These are phyloP conservation scores for Schrenkiella parvula DNA, from an alignment of 345 rosid species.

Conservation along the genomic window DNA sequence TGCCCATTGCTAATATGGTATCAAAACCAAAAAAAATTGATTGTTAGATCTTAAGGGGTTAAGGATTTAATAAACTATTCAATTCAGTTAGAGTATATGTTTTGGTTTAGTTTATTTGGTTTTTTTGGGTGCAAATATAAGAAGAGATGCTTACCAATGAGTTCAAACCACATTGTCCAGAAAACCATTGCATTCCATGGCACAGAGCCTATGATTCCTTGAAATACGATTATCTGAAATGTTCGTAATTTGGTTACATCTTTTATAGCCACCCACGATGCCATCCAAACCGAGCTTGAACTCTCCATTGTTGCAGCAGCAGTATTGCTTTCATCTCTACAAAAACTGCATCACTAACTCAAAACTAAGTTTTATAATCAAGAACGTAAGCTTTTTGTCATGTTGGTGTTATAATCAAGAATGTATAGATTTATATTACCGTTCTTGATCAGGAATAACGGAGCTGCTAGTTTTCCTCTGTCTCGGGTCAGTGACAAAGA, in stretches of 20 bases:
- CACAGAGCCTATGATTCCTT: conserved; percentile 70
- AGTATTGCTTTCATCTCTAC: conserved; percentile 41
- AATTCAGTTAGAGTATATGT: background rate
- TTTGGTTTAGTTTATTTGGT: background rate
- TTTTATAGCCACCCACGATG: conserved; percentile 69
- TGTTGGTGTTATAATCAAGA: background rate
- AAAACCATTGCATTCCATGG: conserved; percentile 95
- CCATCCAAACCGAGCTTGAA: conserved; percentile 55
- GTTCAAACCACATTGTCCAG: conserved; percentile 91
- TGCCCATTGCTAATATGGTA: no score
- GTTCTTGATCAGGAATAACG: background rate
- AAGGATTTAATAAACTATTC: background rate
- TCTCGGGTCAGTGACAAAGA: conserved; percentile 61
- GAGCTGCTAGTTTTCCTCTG: conserved; percentile 1
- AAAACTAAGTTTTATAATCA: no score
- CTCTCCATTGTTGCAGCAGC: background rate
- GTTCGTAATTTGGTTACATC: conserved; percentile 70
- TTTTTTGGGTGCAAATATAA: background rate
- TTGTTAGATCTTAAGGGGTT: background rate
- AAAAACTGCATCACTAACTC: conserved; percentile 1
- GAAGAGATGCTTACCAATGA: conserved; percentile 53
- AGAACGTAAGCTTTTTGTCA: no score
- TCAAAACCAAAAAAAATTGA: no score
- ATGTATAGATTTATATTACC: conserved; percentile 3
- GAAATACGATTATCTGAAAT: conserved; percentile 78